These are phyloP conservation scores for Stephanodiscus minutulus DNA, from an alignment of 108 stramenopile genomes.

Conservation along the genomic window DNA sequence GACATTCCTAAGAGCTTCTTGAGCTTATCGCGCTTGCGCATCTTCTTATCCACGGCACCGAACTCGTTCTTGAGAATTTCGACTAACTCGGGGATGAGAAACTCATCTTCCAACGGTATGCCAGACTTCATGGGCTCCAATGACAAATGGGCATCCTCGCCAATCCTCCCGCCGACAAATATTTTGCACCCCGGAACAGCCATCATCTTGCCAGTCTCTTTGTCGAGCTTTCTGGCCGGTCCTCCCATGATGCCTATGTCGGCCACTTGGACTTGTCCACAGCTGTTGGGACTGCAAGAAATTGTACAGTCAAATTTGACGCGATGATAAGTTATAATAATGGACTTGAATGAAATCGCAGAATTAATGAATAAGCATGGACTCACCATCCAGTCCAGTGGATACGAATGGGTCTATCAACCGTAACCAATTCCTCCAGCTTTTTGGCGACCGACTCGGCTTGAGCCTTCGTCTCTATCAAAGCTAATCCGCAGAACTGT, in stretches of 20 bases:
- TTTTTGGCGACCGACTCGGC: slow-evolving; percentile 73
- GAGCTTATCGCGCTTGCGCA: slow-evolving; percentile 25
- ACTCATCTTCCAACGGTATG: slow-evolving; percentile 76
- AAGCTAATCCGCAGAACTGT: slow-evolving; percentile 89
- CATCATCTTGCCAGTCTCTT: slow-evolving; percentile 80
- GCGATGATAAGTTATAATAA: background rate
- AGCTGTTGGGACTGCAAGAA: slow-evolving; percentile 81
- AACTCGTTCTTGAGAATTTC: slow-evolving; percentile 79
- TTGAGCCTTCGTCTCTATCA: slow-evolving; percentile 89
- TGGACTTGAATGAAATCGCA: too few species aligned
- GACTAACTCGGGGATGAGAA: slow-evolving; percentile 72
- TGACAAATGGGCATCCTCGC: slow-evolving; percentile 83
- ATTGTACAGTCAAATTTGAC: background rate
- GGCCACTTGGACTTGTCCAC: slow-evolving; percentile 94
- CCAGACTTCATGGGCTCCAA: slow-evolving; percentile 74
- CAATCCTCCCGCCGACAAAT: slow-evolving; percentile 89
- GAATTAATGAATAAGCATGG: background rate
- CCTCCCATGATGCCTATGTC: slow-evolving; percentile 97
- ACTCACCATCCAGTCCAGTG: slow-evolving; percentile 95
- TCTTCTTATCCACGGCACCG: slow-evolving; percentile 72
- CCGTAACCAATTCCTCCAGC: slow-evolving; percentile 79
- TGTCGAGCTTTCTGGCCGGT: slow-evolving; percentile 77
- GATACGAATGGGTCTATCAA: slow-evolving; percentile 86
- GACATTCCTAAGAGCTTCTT: slow-evolving; percentile 17
- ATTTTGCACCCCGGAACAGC: slow-evolving; percentile 94